Evolutionary conservation across 140 eudicot species (phyloP), one percentile per base, ranked within the genome.

Genomic region (Stevia rebaudiana): DNA sequence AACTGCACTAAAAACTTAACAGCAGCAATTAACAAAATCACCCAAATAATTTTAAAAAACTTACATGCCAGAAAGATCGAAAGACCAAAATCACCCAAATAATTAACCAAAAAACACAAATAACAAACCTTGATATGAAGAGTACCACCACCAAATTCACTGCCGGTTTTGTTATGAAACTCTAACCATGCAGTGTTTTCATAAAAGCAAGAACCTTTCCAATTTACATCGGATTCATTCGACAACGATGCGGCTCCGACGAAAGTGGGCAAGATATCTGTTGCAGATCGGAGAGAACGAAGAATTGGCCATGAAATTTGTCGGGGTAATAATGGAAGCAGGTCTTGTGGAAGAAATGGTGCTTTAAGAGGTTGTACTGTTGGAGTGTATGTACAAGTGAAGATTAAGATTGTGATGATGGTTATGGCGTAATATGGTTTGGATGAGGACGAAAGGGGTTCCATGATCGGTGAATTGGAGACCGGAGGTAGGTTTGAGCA

Each of bases 181-280:
- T 92, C 95, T 75, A 92, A 59, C 96, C 98, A 85, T 31, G 98
- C 98, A 68, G 48, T 61, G 30, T 82, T 88, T 44, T 92, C 67
- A 79, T 88, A 92, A 68, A 92, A 92, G 51, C 98, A 92, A 76
- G 98, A 87, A 4, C 98, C 98, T 83, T 92, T 88, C 98, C 98
- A 92, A n/a, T 10, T 74, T 10, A 74, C n/a, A 48, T 24, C 61
- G 1, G 70, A 61, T 65, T 75, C 71, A n/a, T 82, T 71, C 6
- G 11, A 10, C 33, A 73, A 36, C 17, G 85, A 63, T 13, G 82
- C 95, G 13, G 96, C 84, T 3, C 99, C 99, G 5, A 92, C 99
- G 62, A 92, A 92, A 13, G 90, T 62, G 50, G 99, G 99, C 82
- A 92, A 16, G 4, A 92, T 69, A 79, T 92, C 99, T 5, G 80